phyloP scores from a whole-genome alignment of 352 stramenopile species.

The Peronospora farinosa region DNA sequence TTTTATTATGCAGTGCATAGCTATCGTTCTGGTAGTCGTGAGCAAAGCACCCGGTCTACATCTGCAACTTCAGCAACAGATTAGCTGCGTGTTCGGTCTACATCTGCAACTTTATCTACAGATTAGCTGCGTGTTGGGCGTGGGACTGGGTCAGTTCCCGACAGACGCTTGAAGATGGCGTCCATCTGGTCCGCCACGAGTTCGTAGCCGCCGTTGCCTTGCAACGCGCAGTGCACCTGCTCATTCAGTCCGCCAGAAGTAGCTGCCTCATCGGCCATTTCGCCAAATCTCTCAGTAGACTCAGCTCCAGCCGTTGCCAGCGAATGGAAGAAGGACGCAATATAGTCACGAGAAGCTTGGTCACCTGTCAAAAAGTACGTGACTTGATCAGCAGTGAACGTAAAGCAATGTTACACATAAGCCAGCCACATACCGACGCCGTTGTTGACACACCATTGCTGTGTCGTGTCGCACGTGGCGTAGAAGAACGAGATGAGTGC shows the following conservation, averaged over 20 bases:
- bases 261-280: constrained; percentile 79
- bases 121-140: constrained; percentile 39
- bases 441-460: constrained; percentile 84
- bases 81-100: constrained; percentile 31
- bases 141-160: constrained; percentile 51
- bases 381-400: not conserved
- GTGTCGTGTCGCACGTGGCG: constrained; percentile 71
- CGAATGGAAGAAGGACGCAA: constrained; percentile 80
- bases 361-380: constrained; percentile 30
- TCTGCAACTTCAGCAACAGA: not conserved
- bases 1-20: not conserved
- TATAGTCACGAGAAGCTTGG: constrained; percentile 67
- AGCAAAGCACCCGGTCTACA: constrained; percentile 13
- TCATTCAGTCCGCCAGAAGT: constrained; percentile 80
- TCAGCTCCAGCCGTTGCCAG: constrained; percentile 65
- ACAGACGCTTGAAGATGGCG: constrained; percentile 76
- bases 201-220: constrained; percentile 65
- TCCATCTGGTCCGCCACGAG: constrained; percentile 78
- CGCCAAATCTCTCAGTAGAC: constrained; percentile 67
- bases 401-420: not conserved
- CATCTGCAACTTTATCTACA: not conserved
- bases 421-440: constrained; percentile 57
- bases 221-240: constrained; percentile 70
- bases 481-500: constrained; percentile 85
- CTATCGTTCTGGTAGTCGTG: not conserved